phyloP scores from a whole-genome alignment of 2,329 filamentous ascomycete genomes.

The Neofusicoccum cordaticola region DNA sequence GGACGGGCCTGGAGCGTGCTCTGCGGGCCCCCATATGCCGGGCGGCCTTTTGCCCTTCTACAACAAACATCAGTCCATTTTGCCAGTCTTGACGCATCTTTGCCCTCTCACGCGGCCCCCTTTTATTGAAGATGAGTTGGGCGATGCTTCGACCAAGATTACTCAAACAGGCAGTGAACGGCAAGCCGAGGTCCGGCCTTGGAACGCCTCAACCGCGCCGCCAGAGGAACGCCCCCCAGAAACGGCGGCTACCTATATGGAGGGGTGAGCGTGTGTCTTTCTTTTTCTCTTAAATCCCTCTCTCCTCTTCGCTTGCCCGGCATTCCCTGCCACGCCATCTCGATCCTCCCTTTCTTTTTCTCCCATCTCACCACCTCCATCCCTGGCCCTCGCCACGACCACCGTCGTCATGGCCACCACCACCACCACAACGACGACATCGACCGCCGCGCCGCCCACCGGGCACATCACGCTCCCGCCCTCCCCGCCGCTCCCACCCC shows the following conservation, averaged over 20 bases:
- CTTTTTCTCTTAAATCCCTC: background rate
- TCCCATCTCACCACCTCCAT: background rate
- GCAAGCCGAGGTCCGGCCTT: background rate
- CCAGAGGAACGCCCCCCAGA: background rate
- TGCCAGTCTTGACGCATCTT: background rate
- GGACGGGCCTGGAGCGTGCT: background rate
- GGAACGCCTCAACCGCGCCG: background rate
- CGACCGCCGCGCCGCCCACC: background rate
- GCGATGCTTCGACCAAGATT: background rate
- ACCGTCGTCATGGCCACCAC: background rate
- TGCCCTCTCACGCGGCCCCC: too few species aligned
- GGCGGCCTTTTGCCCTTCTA: background rate
- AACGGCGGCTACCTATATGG: background rate
- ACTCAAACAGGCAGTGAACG: background rate
- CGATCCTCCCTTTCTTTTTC: background rate
- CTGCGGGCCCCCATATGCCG: background rate
- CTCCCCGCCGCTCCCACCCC: conserved; percentile 21
- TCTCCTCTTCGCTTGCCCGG: background rate
- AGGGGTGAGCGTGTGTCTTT: too few species aligned
- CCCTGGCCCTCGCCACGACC: background rate
- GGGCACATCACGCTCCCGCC: background rate
- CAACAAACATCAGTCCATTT: background rate
- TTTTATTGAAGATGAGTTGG: background rate
- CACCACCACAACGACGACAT: background rate
- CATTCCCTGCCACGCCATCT: too few species aligned